phyloP scores from a whole-genome alignment of 2,329 filamentous ascomycete genomes.

The Fusarium sp. region DNA sequence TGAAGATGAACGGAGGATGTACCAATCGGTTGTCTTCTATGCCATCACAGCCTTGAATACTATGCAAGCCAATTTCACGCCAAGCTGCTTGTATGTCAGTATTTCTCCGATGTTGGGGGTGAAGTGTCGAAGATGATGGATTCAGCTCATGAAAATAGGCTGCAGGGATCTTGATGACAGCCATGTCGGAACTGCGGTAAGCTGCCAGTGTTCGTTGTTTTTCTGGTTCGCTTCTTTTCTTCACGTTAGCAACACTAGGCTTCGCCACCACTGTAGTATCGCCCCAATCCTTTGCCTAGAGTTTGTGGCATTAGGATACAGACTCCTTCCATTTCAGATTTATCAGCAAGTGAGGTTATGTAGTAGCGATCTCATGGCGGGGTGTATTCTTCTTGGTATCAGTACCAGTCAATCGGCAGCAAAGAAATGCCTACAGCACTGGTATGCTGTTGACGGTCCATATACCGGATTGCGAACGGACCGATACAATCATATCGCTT shows the following conservation, averaged over 20 bases:
- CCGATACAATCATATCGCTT: background rate
- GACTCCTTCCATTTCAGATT: background rate
- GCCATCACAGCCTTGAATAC: conserved; percentile 4
- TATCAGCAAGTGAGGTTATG: background rate
- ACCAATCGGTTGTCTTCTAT: conserved; percentile 15
- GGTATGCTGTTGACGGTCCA: background rate
- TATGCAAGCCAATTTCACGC: background rate
- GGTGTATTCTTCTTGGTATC: background rate
- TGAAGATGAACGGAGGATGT: conserved; percentile 10
- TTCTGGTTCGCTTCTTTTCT: conserved; percentile 30
- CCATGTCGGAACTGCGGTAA: conserved; percentile 28
- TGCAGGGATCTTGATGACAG: conserved; percentile 31
- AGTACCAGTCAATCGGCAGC: background rate
- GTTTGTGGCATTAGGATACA: conserved; percentile 1
- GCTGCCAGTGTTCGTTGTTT: conserved; percentile 13
- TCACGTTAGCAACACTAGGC: conserved; percentile 32
- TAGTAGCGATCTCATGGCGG: background rate
- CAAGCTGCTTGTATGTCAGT: background rate
- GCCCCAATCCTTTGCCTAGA: conserved; percentile 24
- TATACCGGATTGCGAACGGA: background rate
- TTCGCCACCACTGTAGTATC: conserved; percentile 39
- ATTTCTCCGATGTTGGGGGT: conserved; percentile 1
- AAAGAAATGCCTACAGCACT: background rate
- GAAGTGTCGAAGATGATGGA: background rate
- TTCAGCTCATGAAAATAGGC: conserved; percentile 7